Conservation (phyloP, 768 basidiomycete genomes). For the Trametes cubensis region DNA sequence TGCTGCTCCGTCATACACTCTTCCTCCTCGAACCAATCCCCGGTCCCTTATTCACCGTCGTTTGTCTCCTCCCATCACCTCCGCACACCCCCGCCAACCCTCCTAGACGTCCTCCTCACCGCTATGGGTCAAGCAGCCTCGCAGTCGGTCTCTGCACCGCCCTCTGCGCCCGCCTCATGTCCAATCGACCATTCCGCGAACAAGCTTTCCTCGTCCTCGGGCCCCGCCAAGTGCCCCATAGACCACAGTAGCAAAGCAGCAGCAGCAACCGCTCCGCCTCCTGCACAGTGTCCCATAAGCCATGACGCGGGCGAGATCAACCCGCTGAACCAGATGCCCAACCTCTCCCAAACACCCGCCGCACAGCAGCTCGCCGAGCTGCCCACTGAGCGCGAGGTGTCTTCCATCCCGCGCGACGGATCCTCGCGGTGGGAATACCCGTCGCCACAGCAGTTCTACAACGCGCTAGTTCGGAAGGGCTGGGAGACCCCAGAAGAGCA, state of each 20-base stretch:
- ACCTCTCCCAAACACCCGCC: slow-evolving; percentile 69
- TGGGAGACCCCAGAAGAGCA: slow-evolving; percentile 98
- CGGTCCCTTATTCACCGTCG: neutral
- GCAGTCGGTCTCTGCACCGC: slow-evolving; percentile 26
- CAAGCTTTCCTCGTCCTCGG: slow-evolving; percentile 17
- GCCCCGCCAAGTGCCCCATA: slow-evolving; percentile 43
- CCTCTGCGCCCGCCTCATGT: slow-evolving; percentile 26
- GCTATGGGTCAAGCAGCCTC: slow-evolving; percentile 36
- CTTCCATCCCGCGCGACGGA: slow-evolving; percentile 80
- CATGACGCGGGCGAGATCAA: slow-evolving; percentile 55
- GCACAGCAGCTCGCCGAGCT: slow-evolving; percentile 60
- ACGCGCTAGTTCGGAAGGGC: slow-evolving; percentile 93
- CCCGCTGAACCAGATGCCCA: slow-evolving; percentile 85
- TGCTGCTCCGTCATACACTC: slow-evolving; percentile 18
- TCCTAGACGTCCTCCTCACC: neutral
- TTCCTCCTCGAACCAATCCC: slow-evolving; percentile 1
- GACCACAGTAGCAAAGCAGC: slow-evolving; percentile 33
- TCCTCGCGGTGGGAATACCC: slow-evolving; percentile 88
- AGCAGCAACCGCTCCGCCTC: slow-evolving; percentile 16
- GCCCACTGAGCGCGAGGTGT: slow-evolving; percentile 73
- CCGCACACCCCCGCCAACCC: neutral
- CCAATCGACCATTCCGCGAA: slow-evolving; percentile 28
- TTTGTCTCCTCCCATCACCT: neutral
- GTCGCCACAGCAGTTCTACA: slow-evolving; percentile 97
- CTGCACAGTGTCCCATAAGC: slow-evolving; percentile 65